Percentiles rank a stretch among this genome's conserved stretches.
Evolutionary conservation across 805 yeast genomes (phyloP).

Genomic region (Candida orba): DNA sequence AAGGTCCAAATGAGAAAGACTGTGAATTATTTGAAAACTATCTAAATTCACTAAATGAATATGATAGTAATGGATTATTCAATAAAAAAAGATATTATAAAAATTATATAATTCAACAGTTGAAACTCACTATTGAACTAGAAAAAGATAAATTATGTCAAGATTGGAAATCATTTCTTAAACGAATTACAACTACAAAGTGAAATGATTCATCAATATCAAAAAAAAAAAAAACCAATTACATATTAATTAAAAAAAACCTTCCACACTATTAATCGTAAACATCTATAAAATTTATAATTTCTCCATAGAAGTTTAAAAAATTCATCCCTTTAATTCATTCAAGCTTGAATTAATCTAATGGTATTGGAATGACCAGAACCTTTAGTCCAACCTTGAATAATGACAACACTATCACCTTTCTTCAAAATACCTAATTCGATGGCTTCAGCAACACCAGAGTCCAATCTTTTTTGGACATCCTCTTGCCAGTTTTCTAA

Average conservation of each 20-base stretch:
- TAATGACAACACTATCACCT: slow-evolving; percentile 88
- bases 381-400: slow-evolving; percentile 99
- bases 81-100: slow-evolving; percentile 19
- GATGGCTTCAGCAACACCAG: slow-evolving; percentile 87
- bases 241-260: no score
- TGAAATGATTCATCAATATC: neutral
- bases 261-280: neutral
- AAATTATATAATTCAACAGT: slow-evolving; percentile 5
- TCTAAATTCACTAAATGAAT: slow-evolving; percentile 14
- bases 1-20: slow-evolving; percentile 36
- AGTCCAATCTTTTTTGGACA: slow-evolving; percentile 89
- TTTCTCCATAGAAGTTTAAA: neutral
- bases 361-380: slow-evolving; percentile 98
- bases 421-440: slow-evolving; percentile 75
- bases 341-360: slow-evolving; percentile 52
- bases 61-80: neutral
- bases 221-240: no score
- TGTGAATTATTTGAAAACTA: slow-evolving; percentile 29
- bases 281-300: neutral
- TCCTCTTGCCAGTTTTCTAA: slow-evolving; percentile 88
- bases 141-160: slow-evolving; percentile 4
- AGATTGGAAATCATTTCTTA: slow-evolving; percentile 8
- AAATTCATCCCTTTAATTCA: neutral
- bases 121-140: slow-evolving; percentile 2
- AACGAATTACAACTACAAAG: neutral